A percentile compares a stretch with the other conserved stretches of the same genome.
phyloP scores from a whole-genome alignment of 2,329 filamentous ascomycete genomes.

The Fusarium bactridioides region DNA sequence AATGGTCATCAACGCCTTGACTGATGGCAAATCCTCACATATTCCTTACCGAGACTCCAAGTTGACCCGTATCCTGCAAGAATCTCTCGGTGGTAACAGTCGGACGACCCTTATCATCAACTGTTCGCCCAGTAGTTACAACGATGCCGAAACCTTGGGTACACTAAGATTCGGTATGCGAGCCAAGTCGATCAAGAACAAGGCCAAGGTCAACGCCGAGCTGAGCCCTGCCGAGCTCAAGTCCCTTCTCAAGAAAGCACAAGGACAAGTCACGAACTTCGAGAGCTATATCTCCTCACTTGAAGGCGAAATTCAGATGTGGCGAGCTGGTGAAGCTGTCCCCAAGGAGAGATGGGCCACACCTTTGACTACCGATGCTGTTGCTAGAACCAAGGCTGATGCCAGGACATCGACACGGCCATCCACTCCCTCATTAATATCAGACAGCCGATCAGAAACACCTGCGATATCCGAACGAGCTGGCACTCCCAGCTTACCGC shows the following conservation, averaged over 20 bases:
- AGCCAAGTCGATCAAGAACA: constrained; percentile 99
- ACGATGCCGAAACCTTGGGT: constrained; percentile 91
- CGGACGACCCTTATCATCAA: constrained; percentile 99
- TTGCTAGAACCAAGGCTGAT: constrained; percentile 51
- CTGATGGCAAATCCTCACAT: constrained; percentile 95
- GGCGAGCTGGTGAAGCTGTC: constrained; percentile 88
- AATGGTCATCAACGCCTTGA: constrained; percentile 98
- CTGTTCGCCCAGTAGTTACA: constrained; percentile 98
- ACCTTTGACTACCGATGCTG: constrained; percentile 62
- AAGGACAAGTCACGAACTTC: constrained; percentile 87
- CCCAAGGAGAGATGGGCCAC: constrained; percentile 89
- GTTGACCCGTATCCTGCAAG: constrained; percentile 95
- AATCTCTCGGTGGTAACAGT: constrained; percentile 96
- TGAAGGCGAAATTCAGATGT: constrained; percentile 84
- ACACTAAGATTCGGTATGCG: constrained; percentile 94
- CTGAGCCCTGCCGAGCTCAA: constrained; percentile 96
- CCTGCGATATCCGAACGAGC: constrained; percentile 78
- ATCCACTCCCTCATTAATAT: constrained; percentile 59
- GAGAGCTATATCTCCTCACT: constrained; percentile 84
- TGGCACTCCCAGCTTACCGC: constrained; percentile 83
- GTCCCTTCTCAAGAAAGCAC: constrained; percentile 88
- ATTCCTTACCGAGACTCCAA: constrained; percentile 98
- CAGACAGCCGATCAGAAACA: constrained; percentile 69
- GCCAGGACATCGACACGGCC: constrained; percentile 56
- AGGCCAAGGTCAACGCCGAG: constrained; percentile 99